A percentile compares a stretch with the other conserved stretches of the same genome.
These are phyloP conservation scores for Mucor circinelloides DNA, from an alignment of 371 early-diverging fungal species.

Conservation along the genomic window DNA sequence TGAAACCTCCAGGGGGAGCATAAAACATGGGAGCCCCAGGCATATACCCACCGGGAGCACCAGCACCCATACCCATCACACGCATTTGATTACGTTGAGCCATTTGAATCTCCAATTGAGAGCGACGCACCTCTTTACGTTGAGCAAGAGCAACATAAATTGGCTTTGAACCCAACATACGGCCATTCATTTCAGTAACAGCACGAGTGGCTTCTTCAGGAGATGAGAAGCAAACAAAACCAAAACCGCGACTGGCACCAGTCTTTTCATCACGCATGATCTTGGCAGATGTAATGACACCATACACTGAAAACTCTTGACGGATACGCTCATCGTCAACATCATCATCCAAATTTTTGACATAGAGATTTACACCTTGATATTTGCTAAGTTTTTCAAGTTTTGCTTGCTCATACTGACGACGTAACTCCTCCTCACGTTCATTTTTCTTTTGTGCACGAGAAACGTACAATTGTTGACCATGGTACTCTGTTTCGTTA, in stretches of 20 bases:
- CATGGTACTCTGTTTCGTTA: conserved; percentile 77
- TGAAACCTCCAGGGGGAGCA: conserved; percentile 56
- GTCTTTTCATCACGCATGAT: conserved; percentile 86
- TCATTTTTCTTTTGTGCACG: conserved; percentile 95
- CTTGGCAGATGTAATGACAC: conserved; percentile 87
- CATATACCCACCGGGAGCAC: conserved; percentile 36
- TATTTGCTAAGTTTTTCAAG: conserved; percentile 86
- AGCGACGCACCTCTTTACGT: conserved; percentile 84
- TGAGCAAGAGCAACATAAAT: conserved; percentile 92
- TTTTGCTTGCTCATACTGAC: conserved; percentile 81
- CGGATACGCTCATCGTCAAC: conserved; percentile 85
- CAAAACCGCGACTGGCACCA: conserved; percentile 66
- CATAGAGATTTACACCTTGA: conserved; percentile 91
- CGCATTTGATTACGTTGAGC: conserved; percentile 74
- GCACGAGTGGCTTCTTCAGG: conserved; percentile 81
- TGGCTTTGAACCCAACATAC: conserved; percentile 83
- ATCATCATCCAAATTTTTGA: conserved; percentile 91
- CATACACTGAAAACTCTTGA: conserved; percentile 86
- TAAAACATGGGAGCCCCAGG: conserved; percentile 48
- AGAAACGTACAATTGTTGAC: conserved; percentile 85
- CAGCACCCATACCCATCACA: conserved; percentile 28
- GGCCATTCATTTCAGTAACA: conserved; percentile 80
- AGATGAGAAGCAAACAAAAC: conserved; percentile 77
- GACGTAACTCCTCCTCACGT: conserved; percentile 87
- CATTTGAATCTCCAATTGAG: conserved; percentile 82